Base-by-base conservation (phyloP, 1,284 basidiomycete genomes). In the Phenoliferia sp. region DNA sequence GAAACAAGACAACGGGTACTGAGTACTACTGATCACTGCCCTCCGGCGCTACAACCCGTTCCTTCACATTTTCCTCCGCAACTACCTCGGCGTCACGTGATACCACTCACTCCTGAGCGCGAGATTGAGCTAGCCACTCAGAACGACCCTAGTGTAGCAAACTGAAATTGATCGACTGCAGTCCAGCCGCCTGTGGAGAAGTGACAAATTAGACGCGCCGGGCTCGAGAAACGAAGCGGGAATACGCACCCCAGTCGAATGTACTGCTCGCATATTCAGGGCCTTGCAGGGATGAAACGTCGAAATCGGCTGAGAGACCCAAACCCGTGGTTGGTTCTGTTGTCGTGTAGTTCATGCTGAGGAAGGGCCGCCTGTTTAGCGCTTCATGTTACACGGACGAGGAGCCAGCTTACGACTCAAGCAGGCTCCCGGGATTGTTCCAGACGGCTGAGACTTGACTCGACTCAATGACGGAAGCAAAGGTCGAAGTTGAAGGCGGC, bases 231-330 rank as follows among this genome's bases (percentile, higher is more conserved):
- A 44, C 39, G 39, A 44, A 44, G 39, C 12, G 22, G 22, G 12
- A 44, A 22, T 52, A 19, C 5, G 9, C 7, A 52, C 5, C 55
- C 67, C 57, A 69, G n/a, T 55, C 62, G 36, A 69, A 69, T 15
- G n/a, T 58, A 16, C 61, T 35, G 10, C 52, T 57, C 33, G 64
- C 64, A 29, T 56, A 69, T 59, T 69, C 67, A 32, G 64, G 67
- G 26, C 64, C 67, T 16, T 48, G 60, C 4, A 69, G 61, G 15
- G 62, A 22, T 1, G 64, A 35, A 17, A 66, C 57, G 52, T 69
- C 67, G 34, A 69, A 69, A 9, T 62, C 58, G 9, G 36, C 31
- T 16, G 7, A 10, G 16, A 59, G 7, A 2, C 63, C 39, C 4
- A 63, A 29, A 26, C 55, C 56, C 31, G 55, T n/a, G 3, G 56